Evolutionary conservation across 768 basidiomycete species (phyloP).

Genomic region (Lactarius indigo): DNA sequence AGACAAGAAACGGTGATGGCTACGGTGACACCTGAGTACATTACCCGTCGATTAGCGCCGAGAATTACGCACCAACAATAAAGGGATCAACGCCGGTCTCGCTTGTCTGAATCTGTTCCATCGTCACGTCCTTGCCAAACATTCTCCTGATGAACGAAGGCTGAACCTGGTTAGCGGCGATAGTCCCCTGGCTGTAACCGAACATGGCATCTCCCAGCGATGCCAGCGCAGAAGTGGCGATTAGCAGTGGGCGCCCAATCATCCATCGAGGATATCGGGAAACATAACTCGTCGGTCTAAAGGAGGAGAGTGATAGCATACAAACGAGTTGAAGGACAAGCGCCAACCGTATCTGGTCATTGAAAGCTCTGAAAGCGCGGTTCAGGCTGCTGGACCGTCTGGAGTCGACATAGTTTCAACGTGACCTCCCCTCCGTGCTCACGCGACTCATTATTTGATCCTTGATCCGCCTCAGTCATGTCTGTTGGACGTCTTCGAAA

Average conservation of each 20-base stretch:
- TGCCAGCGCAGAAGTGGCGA: conserved; percentile 50
- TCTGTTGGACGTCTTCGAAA: conserved; percentile 57
- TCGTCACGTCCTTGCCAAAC: conserved; percentile 44
- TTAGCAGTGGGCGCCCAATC: conserved; percentile 46
- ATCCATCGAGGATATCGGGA: conserved; percentile 52
- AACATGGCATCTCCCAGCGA: conserved; percentile 57
- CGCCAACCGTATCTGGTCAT: neutral
- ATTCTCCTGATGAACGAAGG: conserved; percentile 49
- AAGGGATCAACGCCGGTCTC: conserved; percentile 45
- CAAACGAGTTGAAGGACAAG: neutral
- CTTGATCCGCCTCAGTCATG: conserved; percentile 1
- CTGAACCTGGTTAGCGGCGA: conserved; percentile 50
- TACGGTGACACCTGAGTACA: conserved; percentile 21
- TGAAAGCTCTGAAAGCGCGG: neutral
- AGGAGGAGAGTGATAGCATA: conserved; percentile 25
- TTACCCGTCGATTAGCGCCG: neutral
- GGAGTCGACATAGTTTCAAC: neutral
- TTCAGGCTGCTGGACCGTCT: neutral
- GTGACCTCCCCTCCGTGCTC: neutral
- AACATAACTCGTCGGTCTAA: conserved; percentile 39
- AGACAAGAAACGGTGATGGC: conserved; percentile 49
- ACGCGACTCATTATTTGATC: neutral
- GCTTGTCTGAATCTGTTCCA: conserved; percentile 42
- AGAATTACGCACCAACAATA: conserved; percentile 39
- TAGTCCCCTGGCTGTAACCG: conserved; percentile 52